These are phyloP conservation scores for Golubevia sp. DNA, from an alignment of 1,284 basidiomycete genomes.

Conservation along the genomic window DNA sequence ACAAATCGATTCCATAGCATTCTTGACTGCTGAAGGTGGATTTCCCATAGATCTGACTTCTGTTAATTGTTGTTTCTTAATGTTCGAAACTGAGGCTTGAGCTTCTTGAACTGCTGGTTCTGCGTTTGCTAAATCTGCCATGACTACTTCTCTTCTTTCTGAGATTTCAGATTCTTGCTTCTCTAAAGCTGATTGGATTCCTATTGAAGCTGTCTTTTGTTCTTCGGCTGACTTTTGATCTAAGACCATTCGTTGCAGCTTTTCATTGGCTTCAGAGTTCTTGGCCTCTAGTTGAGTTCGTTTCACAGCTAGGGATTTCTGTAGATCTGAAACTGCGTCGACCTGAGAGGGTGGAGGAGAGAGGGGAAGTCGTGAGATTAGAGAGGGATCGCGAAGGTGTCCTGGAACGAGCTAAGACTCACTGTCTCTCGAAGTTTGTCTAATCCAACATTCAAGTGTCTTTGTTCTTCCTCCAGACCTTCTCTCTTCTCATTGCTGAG, in stretches of 20 bases:
- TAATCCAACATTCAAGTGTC: slow-evolving; percentile 58
- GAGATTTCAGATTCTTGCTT: slow-evolving; percentile 46
- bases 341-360: slow-evolving; percentile 12
- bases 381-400: not conserved
- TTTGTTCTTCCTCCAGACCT: slow-evolving; percentile 58
- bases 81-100: slow-evolving; percentile 58
- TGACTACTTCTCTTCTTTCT: slow-evolving; percentile 44
- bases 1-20: slow-evolving; percentile 59
- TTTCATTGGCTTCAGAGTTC: slow-evolving; percentile 58
- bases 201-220: slow-evolving; percentile 49
- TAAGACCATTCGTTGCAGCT: slow-evolving; percentile 58
- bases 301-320: slow-evolving; percentile 53
- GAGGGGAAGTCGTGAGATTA: not conserved
- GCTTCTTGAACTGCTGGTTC: slow-evolving; percentile 60
- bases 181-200: slow-evolving; percentile 46
- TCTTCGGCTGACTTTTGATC: slow-evolving; percentile 59
- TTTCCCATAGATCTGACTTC: slow-evolving; percentile 61
- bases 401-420: not conserved
- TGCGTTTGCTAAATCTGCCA: slow-evolving; percentile 55
- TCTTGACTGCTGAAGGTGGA: slow-evolving; percentile 57
- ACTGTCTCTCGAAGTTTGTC: slow-evolving; percentile 56
- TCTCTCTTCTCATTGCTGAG: slow-evolving; percentile 54
- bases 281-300: slow-evolving; percentile 52
- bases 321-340: slow-evolving; percentile 53
- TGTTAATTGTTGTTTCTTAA: slow-evolving; percentile 61